Evolutionary conservation across 495 filamentous ascomycete genomes (phyloP).

Genomic region (Barbatosphaeria neglecta): DNA sequence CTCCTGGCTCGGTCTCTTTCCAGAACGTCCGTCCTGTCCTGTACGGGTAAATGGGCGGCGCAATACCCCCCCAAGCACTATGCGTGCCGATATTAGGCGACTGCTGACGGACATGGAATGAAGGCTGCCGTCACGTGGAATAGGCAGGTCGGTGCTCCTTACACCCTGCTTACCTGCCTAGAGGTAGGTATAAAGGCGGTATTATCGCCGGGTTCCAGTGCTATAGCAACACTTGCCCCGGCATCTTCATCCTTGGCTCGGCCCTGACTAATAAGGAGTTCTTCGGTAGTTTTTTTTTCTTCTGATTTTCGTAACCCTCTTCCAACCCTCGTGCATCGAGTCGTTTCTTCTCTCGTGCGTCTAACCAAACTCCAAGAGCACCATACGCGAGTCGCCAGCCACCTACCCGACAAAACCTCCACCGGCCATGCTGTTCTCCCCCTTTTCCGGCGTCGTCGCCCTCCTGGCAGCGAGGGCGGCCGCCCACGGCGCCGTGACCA

Average conservation of each 20-base stretch:
- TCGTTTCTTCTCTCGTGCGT: background rate
- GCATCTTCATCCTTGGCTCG: background rate
- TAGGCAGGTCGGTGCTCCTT: too few relatives aligned
- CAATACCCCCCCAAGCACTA: background rate
- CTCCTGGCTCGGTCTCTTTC: background rate
- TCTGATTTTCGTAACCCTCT: too few relatives aligned
- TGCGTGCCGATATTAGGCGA: slow-evolving; percentile 5
- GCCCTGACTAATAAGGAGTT: too few relatives aligned
- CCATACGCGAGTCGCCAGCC: too few relatives aligned
- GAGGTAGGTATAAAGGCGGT: background rate
- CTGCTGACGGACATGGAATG: background rate
- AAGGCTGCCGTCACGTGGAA: background rate
- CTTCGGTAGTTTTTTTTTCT: background rate
- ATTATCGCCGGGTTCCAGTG: background rate
- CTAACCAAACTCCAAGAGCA: too few relatives aligned
- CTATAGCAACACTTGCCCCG: background rate
- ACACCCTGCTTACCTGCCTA: too few relatives aligned
- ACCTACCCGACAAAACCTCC: background rate
- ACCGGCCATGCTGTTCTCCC: slow-evolving; percentile 13
- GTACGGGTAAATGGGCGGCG: background rate
- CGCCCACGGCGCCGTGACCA: slow-evolving; percentile 46
- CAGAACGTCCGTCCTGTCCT: slow-evolving; percentile 3
- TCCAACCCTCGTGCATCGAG: background rate
- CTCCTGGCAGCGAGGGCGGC: slow-evolving; percentile 24
- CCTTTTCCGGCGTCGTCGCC: slow-evolving; percentile 8